Evolutionary conservation across 1,284 basidiomycete genomes (phyloP).

Genomic region (Cutaneotrichosporon sp.): DNA sequence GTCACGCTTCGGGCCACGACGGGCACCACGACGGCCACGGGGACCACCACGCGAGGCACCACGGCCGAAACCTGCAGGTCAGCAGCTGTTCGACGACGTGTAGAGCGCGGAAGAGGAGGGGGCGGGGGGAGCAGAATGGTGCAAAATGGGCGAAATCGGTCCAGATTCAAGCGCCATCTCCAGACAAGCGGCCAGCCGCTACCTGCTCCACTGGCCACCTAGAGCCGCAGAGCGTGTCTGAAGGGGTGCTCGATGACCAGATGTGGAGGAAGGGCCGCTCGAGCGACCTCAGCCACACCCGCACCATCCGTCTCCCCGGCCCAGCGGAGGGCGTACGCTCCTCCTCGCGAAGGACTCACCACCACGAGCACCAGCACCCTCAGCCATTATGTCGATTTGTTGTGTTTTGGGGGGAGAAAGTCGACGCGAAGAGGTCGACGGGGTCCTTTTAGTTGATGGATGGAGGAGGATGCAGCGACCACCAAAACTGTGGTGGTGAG

Average conservation of each 20-base stretch:
- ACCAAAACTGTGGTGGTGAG: not conserved
- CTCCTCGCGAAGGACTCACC: not conserved
- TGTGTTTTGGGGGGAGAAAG: constrained; percentile 8
- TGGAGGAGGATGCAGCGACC: not conserved
- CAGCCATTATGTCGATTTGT: constrained; percentile 46
- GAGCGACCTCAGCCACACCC: too few relatives aligned
- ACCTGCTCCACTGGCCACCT: too few relatives aligned
- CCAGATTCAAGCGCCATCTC: too few relatives aligned
- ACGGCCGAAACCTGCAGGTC: constrained; percentile 60
- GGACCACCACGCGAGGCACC: constrained; percentile 73
- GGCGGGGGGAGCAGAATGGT: too few relatives aligned
- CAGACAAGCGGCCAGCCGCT: too few relatives aligned
- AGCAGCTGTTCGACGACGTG: not conserved
- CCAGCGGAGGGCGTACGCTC: too few relatives aligned
- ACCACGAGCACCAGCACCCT: constrained; percentile 2
- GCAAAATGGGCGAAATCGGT: too few relatives aligned
- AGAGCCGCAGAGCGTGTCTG: too few relatives aligned
- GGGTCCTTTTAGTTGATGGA: not conserved
- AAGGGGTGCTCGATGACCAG: too few relatives aligned
- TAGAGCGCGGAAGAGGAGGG: not conserved
- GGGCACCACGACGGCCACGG: constrained; percentile 83
- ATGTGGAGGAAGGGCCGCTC: too few relatives aligned
- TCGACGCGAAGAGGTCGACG: constrained; percentile 15
- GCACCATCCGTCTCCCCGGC: too few relatives aligned
- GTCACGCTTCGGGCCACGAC: constrained; percentile 95